Base-by-base conservation (phyloP, 1,284 basidiomycete genomes). In the Neolentinus lepideus region DNA sequence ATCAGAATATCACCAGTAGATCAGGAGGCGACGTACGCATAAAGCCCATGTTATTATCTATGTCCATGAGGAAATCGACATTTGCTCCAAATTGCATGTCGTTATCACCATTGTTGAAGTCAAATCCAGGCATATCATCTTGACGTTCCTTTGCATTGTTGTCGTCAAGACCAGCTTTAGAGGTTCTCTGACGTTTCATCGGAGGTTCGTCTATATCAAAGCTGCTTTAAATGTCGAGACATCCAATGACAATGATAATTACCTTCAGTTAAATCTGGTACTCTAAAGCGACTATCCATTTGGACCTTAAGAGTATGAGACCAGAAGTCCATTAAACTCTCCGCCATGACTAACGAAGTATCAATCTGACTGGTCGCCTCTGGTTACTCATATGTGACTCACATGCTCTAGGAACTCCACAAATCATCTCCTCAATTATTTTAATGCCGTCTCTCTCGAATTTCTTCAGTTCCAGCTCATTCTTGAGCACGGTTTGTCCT, bases 311-410 rank as follows among this genome's bases (percentile, higher is more conserved):
- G 83, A 61, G 79, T 85, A 54, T 81, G 76, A 57, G 80, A 72
- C 88, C 88, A 90, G 62, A 90, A 89, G 55, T 85, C 78, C 1
- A 80, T 73, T 47, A 91, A 68, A 9, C 75, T 75, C 47, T 80
- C 79, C 1, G 85, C 84, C 56, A 80, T 75, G 51, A 90, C 88
- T 90, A 58, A 31, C 43, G 50, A 52, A 27, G 12, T 52, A 31
- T 61, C 56, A 55, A 33, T 14, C 12, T 27, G 46, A n/a, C n/a
- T n/a, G n/a, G n/a, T n/a, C n/a, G n/a, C 45, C 35, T 27, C 11
- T n/a, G 29, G 43, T 22, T 29, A 14, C 16, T 52, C 16, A 50
- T 19, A 21, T 24, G 22, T 50, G 4, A 68, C 83, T 68, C 64
- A 91, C 88, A 76, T 57, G 80, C 79, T 53, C 69, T 69, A 0